Evolutionary conservation across 495 filamentous ascomycete species (phyloP), one percentile per base, ranked within the genome.

Genomic region (Ramalina intermedia): DNA sequence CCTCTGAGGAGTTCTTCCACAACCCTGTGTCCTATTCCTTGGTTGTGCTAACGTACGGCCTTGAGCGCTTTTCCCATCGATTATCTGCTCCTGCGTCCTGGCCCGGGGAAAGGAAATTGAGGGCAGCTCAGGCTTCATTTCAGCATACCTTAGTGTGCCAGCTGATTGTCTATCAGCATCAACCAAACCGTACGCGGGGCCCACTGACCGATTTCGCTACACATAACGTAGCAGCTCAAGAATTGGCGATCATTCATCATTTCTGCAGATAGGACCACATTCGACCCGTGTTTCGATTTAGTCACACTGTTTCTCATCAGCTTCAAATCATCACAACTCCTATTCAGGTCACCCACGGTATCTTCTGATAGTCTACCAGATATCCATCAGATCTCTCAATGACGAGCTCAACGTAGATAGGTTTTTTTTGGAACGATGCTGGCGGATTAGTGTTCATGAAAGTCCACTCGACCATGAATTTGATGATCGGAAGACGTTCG

Each of bases 141-240:
- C 65, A 37, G 75, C 77, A 26, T 69, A 67, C 39, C 78, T 70
- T 48, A 76, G 62, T 0, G 93, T 96, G 2, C 90, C 93, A 53
- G 90, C 81, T 83, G 53, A 37, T n/a, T 29, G 57, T 6, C 41
- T 14, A 6, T 53, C 5, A 53, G 41, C 35, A 3, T 20, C 1
- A 18, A 3, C 40, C 6, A 9, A 18, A 4, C 18, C 8, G 1
- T 6, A 17, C 11, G 11, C 13, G 16, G 7, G 2, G 18, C 7
- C 8, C 12, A n/a, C 5, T 55, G 60, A 82, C 80, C 87, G 52
- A 96, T 84, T 37, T 87, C 84, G 62, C 96, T 90, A 55, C 91
- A 96, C 65, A 83, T 84, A 9, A 86, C 72, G 62, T 86, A 78
- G 51, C 84, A 91, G 20, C 65, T 66, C 39, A 96, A 69, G 14